Base-by-base conservation (phyloP, 768 basidiomycete genomes). In the Neoboletus brunneissimus region DNA sequence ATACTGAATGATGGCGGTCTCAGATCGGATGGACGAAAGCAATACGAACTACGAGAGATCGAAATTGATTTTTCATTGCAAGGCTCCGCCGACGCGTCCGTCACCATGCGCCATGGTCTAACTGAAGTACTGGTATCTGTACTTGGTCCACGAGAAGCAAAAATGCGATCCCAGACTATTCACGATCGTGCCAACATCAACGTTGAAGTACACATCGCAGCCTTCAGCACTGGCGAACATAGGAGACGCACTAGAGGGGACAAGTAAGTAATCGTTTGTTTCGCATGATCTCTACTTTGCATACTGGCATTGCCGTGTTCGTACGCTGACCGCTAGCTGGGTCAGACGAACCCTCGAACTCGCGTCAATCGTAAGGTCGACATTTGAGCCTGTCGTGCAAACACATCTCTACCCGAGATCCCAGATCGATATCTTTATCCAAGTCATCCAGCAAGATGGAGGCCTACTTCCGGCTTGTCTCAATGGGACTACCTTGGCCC, bases 331-430 rank as follows among this genome's bases (percentile, higher is more conserved):
- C 27, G 22, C 50, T 46, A 18, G 45, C 56, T 49, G 41, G 47
- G 43, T 34, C 62, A 96, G 95, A 73, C 92, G 94, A 16, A 80
- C 91, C 59, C 77, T 90, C 58, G 97, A 99, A 74, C 79, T 97
- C 60, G 90, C 88, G 12, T 79, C 91, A 3, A 84, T 87, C 23
- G 86, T 98, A 59, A 91, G 92, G 75, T 87, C 91, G 31, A 98
- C 97, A 0, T 98, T 99, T 68, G 96, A 98, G 68, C 94, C 95
- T 41, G 93, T 96, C 53, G 83, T 99, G 23, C 90, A 94, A 69
- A 89, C 90, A 8, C 81, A 81, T 57, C 81, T 99, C 46, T 98
- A 97, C 74, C 96, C 96, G 22, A 87, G 97, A 48, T 91, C 91
- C 34, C 87, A 94, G 70, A 97, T 99, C 70, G 92, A 96, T 73